phyloP scores from a whole-genome alignment of 2,329 filamentous ascomycete species.

The Talaromyces islandicus region DNA sequence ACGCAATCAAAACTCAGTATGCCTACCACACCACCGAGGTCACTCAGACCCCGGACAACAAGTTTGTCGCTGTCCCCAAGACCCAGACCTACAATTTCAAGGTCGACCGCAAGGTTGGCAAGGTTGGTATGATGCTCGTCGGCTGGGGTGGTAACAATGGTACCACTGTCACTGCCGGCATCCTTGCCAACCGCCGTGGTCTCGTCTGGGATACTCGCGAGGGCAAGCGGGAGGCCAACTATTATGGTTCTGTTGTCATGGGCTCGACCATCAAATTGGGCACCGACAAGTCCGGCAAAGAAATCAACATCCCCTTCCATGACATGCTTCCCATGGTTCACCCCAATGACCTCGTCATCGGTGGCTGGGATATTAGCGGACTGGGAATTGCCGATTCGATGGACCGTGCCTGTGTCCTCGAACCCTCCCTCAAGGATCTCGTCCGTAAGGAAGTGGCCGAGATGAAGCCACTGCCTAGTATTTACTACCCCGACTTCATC shows the following conservation, averaged over 20 bases:
- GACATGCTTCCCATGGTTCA: constrained; percentile 93
- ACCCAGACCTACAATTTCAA: constrained; percentile 96
- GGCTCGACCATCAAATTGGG: constrained; percentile 95
- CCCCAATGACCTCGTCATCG: constrained; percentile 89
- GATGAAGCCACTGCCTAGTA: constrained; percentile 83
- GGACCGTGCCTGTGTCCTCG: constrained; percentile 91
- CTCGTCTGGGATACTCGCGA: constrained; percentile 93
- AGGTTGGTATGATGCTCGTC: constrained; percentile 94
- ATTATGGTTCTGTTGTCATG: constrained; percentile 98
- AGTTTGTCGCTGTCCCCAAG: constrained; percentile 76
- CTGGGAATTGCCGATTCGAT: constrained; percentile 86
- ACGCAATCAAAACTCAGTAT: constrained; percentile 88
- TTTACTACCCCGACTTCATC: constrained; percentile 99
- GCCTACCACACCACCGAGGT: constrained; percentile 92
- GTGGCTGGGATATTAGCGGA: constrained; percentile 94
- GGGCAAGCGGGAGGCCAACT: constrained; percentile 79
- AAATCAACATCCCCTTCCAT: constrained; percentile 95
- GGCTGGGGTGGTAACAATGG: constrained; percentile 98
- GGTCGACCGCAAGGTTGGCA: constrained; percentile 87
- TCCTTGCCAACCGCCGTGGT: constrained; percentile 85
- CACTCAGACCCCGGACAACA: constrained; percentile 63
- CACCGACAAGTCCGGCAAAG: constrained; percentile 75
- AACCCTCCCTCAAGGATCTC: constrained; percentile 84
- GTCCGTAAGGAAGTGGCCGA: constrained; percentile 89
- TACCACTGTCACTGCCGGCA: constrained; percentile 91